Base-by-base conservation (phyloP, 2,329 filamentous ascomycete genomes). In the Colletotrichum lupini region DNA sequence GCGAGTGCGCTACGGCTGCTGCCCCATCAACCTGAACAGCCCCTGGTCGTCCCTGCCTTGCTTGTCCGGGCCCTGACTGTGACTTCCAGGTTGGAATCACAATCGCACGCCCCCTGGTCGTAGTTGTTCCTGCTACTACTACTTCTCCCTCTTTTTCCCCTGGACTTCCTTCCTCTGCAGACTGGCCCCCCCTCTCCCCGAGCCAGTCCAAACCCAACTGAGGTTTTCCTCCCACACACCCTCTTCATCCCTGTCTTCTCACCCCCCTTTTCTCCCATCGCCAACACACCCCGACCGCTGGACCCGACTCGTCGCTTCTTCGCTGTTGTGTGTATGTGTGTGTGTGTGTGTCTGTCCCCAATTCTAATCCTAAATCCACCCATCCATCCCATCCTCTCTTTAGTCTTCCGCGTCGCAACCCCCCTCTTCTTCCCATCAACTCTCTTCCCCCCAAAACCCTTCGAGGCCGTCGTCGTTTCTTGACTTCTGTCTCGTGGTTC, bases 401-500 rank as follows among this genome's bases (percentile, higher is more conserved):
- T 71, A 70, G 70, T 71, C 68, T 75, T 69, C 74, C 68, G 68
- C 67, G 73, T 77, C 73, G 69, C 74, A 74, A 74, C 72, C 74
- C 74, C 71, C 71, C 76, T 76, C 76, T 75, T 76, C 74, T 75
- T 77, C 76, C 75, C 73, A 78, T 77, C 77, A 77, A 78, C 78
- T 78, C 77, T 76, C 77, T 79, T 75, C 78, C 78, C 79, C 77
- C 77, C 76, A 64, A 68, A 74, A 71, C 76, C 76, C 76, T 76
- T 74, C 76, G 73, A 76, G 57, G 76, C 69, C 62, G 68, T 66
- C 67, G 72, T 77, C 74, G 68, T 78, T 76, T 75, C 77, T 72
- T 68, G 59, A 64, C 67, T 70, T 72, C 72, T 68, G 74, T 76
- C 76, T 75, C 77, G 79, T 90, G 88, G 88, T 85, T 83, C 88